phyloP scores from a whole-genome alignment of 345 rosid species.

The Camelina laxa region DNA sequence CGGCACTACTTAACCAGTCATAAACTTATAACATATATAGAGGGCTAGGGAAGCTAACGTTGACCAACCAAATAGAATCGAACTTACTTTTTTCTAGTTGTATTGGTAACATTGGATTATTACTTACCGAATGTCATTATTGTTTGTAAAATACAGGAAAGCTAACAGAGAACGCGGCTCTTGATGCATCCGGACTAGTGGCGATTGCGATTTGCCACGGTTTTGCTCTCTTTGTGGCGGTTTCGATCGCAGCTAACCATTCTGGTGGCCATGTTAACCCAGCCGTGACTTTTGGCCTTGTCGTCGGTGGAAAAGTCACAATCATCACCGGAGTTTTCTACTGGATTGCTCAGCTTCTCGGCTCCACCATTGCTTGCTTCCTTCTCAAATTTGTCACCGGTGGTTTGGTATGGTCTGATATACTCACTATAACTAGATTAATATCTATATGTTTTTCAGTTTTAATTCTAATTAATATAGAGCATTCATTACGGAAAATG shows the following conservation, averaged over 20 bases:
- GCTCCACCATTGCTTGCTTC: slow-evolving; percentile 79
- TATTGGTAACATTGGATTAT: neutral
- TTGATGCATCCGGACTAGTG: slow-evolving; percentile 80
- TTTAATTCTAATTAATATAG: neutral
- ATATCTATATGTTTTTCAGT: neutral
- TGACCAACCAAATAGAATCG: too few species aligned
- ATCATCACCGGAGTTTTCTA: slow-evolving; percentile 76
- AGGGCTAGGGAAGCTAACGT: too few species aligned
- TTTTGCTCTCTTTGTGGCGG: slow-evolving; percentile 85
- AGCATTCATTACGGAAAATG: neutral
- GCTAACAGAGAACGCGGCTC: slow-evolving; percentile 70
- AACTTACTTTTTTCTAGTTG: too few species aligned
- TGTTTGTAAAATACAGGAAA: slow-evolving; percentile 50
- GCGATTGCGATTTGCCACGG: slow-evolving; percentile 82
- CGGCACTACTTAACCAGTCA: neutral
- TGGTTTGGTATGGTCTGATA: slow-evolving; percentile 61
- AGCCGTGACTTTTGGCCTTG: slow-evolving; percentile 87
- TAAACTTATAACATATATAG: neutral
- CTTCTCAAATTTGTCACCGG: slow-evolving; percentile 79
- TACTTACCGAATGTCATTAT: neutral
- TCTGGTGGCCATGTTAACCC: slow-evolving; percentile 96
- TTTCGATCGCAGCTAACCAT: slow-evolving; percentile 78
- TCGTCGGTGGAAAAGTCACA: slow-evolving; percentile 80
- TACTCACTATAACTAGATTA: neutral
- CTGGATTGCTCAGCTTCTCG: slow-evolving; percentile 85